phyloP scores from a whole-genome alignment of 2,329 filamentous ascomycete species.

The Ceratocystis harringtonii region DNA sequence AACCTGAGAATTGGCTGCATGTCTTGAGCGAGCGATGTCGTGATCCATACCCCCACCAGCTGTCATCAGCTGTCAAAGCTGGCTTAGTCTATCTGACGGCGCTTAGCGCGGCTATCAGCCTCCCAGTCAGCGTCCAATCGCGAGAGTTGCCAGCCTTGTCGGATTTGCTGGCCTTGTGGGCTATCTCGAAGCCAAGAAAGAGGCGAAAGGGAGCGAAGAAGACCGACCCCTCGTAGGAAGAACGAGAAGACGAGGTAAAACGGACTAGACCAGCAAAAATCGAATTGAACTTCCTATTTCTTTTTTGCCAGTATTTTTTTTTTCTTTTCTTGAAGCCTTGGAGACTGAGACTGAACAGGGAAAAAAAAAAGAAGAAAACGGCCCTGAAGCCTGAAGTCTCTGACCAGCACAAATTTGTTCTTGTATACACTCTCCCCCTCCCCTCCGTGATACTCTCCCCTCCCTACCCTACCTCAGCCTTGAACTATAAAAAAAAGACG shows the following conservation, averaged over 20 bases:
- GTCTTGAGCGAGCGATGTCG: neutral
- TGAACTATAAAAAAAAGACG: no score
- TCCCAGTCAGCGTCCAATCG: slow-evolving; percentile 2
- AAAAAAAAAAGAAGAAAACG: neutral
- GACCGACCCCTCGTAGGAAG: no score
- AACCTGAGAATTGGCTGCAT: neutral
- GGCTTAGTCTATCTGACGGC: neutral
- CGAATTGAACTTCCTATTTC: neutral
- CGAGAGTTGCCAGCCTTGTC: slow-evolving; percentile 7
- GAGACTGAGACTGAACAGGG: neutral
- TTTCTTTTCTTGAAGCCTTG: slow-evolving; percentile 1
- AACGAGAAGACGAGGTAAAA: no score
- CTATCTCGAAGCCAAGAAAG: neutral
- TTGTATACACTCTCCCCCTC: neutral
- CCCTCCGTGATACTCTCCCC: neutral
- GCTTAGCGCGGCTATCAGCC: slow-evolving; percentile 4
- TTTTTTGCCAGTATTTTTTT: neutral
- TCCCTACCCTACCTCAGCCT: neutral
- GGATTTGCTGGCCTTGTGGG: neutral
- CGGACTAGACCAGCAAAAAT: no score
- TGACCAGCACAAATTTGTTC: neutral
- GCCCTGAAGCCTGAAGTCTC: neutral
- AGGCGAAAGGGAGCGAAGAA: neutral
- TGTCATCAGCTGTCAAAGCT: neutral
- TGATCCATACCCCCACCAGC: neutral